Base-by-base conservation (phyloP, 1,284 basidiomycete genomes). In the Puccinia novopanici region DNA sequence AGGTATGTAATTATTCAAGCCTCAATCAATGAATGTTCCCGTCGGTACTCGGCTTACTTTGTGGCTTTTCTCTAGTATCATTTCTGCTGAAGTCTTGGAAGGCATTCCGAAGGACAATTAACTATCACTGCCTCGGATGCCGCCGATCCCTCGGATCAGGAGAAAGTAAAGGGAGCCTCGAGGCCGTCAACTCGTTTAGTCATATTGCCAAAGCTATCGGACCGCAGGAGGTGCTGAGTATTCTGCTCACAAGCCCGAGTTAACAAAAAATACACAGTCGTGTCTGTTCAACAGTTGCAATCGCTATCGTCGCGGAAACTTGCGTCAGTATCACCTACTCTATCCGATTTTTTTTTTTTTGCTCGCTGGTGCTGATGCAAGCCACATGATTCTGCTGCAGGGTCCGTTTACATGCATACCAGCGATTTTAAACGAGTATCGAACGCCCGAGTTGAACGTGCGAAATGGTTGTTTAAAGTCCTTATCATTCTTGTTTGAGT, bases 71-170 rank as follows among this genome's bases (percentile, higher is more conserved):
- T 82, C 82, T 67, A 96, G 94, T 87, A 98, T 99, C 87, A 99
- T 99, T 86, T 94, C 95, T 70, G 97, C 97, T 68, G 94, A 97
- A 86, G 95, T n/a, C n/a, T n/a, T n/a, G n/a, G n/a, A n/a, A n/a
- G n/a, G n/a, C n/a, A n/a, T n/a, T n/a, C n/a, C n/a, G n/a, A n/a
- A n/a, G n/a, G n/a, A n/a, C n/a, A n/a, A n/a, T n/a, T n/a, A n/a
- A n/a, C n/a, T n/a, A n/a, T n/a, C n/a, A n/a, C n/a, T n/a, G n/a
- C 97, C 97, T 27, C 94, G 97, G 82, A 98, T 99, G 96, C 99
- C 96, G 0, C 97, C 97, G 2, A 99, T 99, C 87, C 89, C 99
- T 81, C 92, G 96, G 83, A 99, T 99, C 86, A 90, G 97, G 97
- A 99, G 87, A 99, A 99, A 86, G 97, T 99, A 83, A 97, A 99